phyloP scores from a whole-genome alignment of 2,329 filamentous ascomycete genomes.

The Aspergillus melleus region DNA sequence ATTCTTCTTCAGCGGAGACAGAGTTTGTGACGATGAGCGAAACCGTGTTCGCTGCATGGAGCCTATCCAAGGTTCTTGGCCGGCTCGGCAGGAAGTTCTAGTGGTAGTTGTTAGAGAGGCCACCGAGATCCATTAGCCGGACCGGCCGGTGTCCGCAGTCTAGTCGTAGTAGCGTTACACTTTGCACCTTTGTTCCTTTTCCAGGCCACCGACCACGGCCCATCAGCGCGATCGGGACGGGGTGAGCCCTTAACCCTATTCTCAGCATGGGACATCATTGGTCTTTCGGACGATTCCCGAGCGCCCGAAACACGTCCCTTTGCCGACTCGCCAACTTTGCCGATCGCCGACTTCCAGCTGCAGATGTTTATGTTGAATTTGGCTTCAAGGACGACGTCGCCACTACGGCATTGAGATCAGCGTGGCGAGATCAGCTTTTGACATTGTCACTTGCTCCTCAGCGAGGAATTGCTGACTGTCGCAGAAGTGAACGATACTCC shows the following conservation, averaged over 20 bases:
- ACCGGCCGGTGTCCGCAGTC: neutral
- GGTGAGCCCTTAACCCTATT: conserved; percentile 4
- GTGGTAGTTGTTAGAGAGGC: neutral
- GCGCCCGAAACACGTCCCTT: neutral
- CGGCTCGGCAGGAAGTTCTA: neutral
- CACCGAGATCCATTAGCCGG: neutral
- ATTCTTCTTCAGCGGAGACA: neutral
- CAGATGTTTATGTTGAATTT: neutral
- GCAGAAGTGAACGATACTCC: no score
- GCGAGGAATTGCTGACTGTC: no score
- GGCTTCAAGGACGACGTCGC: neutral
- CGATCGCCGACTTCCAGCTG: neutral
- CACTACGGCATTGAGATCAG: neutral
- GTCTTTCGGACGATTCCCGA: neutral
- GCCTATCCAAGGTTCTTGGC: neutral
- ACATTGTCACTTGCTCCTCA: no score
- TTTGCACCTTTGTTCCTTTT: neutral
- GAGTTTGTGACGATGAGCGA: neutral
- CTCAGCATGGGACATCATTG: neutral
- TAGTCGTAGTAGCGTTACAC: neutral
- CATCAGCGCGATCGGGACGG: neutral
- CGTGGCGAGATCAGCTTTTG: neutral
- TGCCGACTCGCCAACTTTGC: neutral
- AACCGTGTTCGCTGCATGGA: neutral
- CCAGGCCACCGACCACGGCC: neutral